These are phyloP conservation scores for Eimeria maxima DNA, from an alignment of 169 alveolate genomes.

Conservation along the genomic window DNA sequence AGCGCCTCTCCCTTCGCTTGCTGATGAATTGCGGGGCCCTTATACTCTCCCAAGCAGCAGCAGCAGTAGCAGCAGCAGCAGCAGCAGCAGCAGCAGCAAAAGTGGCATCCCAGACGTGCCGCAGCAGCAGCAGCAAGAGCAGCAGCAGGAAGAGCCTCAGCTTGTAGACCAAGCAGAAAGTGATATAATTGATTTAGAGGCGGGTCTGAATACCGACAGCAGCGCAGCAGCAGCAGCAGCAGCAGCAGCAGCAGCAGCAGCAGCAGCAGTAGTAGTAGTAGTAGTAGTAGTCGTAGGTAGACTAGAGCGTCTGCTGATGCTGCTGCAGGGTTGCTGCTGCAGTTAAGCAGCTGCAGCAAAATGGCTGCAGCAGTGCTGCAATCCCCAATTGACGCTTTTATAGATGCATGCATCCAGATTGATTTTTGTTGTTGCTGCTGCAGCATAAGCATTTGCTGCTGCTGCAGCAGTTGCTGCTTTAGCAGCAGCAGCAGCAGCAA, in stretches of 20 bases:
- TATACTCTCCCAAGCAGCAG: not conserved
- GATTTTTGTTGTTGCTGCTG: not conserved
- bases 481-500: not conserved
- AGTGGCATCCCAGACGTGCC: not conserved
- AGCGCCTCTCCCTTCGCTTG: slow-evolving; percentile 25
- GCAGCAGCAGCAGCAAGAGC: not conserved
- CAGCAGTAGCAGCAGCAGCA: not conserved
- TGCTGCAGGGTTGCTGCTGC: not conserved
- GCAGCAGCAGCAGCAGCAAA: slow-evolving; percentile 8
- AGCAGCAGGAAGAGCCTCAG: not conserved
- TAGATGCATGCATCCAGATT: not conserved
- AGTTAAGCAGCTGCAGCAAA: not conserved
- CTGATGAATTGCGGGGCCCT: not conserved
- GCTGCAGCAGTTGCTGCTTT: not conserved
- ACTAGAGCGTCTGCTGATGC: not conserved
- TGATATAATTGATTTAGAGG: slow-evolving; percentile 5
- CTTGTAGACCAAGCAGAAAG: not conserved
- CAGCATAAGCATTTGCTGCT: not conserved
- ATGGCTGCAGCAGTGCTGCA: not conserved
- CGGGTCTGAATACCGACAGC: slow-evolving; percentile 8
- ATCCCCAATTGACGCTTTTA: not conserved
- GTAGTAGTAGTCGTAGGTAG: too few species aligned
- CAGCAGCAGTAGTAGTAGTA: too few species aligned
- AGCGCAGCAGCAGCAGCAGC: slow-evolving; percentile 20
- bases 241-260: slow-evolving; percentile 8